Evolutionary conservation across 2,329 filamentous ascomycete species (phyloP).

Genomic region (Aureobasidium sp.): DNA sequence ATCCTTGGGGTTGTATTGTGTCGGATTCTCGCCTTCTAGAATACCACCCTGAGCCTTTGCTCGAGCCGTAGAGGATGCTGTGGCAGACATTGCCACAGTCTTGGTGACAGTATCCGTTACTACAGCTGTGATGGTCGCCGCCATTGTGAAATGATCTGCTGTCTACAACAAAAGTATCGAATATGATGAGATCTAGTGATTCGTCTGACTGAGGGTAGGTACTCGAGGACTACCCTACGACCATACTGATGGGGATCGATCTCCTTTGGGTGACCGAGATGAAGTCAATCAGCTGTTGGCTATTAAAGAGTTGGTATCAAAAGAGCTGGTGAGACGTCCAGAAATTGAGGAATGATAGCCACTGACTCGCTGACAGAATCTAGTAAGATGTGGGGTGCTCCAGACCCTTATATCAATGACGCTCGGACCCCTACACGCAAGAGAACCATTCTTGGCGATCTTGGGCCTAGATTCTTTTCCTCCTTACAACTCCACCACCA

Average conservation of each 20-base stretch:
- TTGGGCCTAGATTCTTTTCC: not conserved
- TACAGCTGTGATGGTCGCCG: slow-evolving; percentile 17
- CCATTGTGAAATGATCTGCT: not conserved
- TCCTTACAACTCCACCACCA: not conserved
- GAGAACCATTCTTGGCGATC: not conserved
- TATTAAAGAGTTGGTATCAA: not conserved
- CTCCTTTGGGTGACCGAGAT: not conserved
- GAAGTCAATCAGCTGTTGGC: not conserved
- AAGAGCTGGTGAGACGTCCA: not conserved
- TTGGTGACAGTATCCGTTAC: slow-evolving; percentile 19
- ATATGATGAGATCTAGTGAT: not conserved
- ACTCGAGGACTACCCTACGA: too few species aligned
- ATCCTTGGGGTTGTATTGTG: slow-evolving; percentile 59
- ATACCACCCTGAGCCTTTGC: slow-evolving; percentile 56
- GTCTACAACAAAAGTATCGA: not conserved
- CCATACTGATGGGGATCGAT: not conserved
- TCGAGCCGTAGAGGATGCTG: slow-evolving; percentile 23
- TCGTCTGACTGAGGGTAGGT: not conserved
- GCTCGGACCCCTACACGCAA: not conserved
- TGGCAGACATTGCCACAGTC: slow-evolving; percentile 18
- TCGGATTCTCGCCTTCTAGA: slow-evolving; percentile 61
- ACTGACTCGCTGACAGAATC: not conserved
- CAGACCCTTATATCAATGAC: not conserved
- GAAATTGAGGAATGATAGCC: not conserved
- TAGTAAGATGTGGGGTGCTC: not conserved